Conservation (phyloP, 1,139 yeast species). For the Candida sanyaensis region DNA sequence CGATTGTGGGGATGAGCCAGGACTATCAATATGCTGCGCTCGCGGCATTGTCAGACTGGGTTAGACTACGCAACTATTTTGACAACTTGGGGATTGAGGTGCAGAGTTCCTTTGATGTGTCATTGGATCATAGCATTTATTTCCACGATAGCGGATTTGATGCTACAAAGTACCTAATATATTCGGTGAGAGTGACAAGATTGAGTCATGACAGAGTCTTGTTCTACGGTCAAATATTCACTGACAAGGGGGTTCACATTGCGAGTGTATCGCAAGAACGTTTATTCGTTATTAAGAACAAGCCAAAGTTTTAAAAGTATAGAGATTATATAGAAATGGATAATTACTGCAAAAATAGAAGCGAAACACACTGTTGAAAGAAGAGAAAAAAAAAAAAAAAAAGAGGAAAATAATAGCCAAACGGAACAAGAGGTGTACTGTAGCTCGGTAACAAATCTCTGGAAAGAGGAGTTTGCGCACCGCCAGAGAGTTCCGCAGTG, state of each 20-base stretch:
- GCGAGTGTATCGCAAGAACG: slow-evolving; percentile 50
- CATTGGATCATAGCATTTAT: slow-evolving; percentile 44
- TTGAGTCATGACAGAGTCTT: slow-evolving; percentile 42
- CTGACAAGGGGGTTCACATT: slow-evolving; percentile 33
- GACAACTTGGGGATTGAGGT: not conserved
- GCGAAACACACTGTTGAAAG: no score
- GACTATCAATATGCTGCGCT: slow-evolving; percentile 57
- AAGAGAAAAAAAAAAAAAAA: not conserved
- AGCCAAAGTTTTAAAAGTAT: not conserved
- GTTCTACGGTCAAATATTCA: slow-evolving; percentile 37
- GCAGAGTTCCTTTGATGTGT: slow-evolving; percentile 29
- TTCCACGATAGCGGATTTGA: slow-evolving; percentile 47
- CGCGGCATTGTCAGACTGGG: slow-evolving; percentile 57
- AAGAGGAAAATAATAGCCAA: not conserved
- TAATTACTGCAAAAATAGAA: not conserved
- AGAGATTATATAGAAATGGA: not conserved
- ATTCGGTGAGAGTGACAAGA: slow-evolving; percentile 35
- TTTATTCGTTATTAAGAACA: slow-evolving; percentile 28
- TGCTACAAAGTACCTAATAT: slow-evolving; percentile 41
- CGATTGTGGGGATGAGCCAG: slow-evolving; percentile 8
- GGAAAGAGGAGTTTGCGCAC: not conserved
- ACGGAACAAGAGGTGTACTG: no score
- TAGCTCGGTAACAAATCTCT: not conserved
- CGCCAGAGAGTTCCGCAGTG: not conserved
- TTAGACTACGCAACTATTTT: slow-evolving; percentile 5